A percentile compares a stretch with the other conserved stretches of the same genome.
phyloP scores from a whole-genome alignment of 1,284 basidiomycete species.

The Papiliotrema terrestris region DNA sequence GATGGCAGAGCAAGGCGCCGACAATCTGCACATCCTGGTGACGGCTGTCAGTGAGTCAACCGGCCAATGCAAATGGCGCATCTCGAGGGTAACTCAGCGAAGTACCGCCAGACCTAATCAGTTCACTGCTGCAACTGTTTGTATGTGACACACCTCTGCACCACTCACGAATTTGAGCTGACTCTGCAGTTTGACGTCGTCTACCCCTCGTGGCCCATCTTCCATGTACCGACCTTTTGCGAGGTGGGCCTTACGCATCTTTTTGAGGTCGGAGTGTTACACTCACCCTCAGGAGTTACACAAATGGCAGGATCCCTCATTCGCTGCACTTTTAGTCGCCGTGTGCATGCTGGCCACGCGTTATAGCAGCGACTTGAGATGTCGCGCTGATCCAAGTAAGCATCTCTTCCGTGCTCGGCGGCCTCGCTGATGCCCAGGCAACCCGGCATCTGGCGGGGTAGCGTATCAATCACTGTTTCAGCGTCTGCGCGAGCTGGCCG shows the following conservation, averaged over 20 bases:
- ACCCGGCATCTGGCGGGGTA: constrained; percentile 13
- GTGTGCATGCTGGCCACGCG: not conserved
- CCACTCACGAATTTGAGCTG: not conserved
- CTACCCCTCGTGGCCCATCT: constrained; percentile 17
- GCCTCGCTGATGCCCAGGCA: not conserved
- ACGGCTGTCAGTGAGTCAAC: not conserved
- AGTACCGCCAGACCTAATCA: not conserved
- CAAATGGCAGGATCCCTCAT: not conserved
- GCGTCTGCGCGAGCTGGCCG: constrained; percentile 14
- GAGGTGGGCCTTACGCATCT: not conserved
- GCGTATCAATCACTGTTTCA: constrained; percentile 10
- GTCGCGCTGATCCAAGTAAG: not conserved
- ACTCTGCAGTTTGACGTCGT: constrained; percentile 9
- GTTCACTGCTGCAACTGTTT: not conserved
- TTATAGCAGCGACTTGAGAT: not conserved
- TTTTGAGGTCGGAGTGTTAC: not conserved
- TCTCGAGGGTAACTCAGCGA: not conserved
- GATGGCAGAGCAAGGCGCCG: not conserved
- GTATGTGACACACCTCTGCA: not conserved
- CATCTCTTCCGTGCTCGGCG: not conserved
- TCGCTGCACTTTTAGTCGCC: not conserved
- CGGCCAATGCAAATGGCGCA: not conserved
- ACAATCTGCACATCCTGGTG: not conserved
- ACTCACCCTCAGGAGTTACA: not conserved
- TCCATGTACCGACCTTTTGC: constrained; percentile 13